phyloP scores from a whole-genome alignment of 1,284 basidiomycete species.

The Schizophyllum amplum region DNA sequence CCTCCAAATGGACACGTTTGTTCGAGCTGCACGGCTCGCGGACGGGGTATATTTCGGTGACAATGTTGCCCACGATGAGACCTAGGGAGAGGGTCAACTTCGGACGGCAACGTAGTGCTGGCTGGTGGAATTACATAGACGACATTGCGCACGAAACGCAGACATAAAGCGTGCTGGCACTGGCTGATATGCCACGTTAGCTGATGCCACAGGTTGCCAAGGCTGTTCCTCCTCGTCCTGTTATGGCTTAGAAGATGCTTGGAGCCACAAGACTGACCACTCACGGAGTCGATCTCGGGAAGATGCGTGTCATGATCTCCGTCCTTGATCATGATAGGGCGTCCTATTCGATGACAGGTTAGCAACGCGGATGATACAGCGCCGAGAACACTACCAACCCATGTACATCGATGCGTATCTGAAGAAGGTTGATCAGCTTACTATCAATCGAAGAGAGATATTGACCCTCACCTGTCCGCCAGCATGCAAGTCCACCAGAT shows the following conservation, averaged over 20 bases:
- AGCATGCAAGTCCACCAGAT: constrained; percentile 80
- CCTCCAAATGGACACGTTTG: constrained; percentile 39
- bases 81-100: constrained; percentile 27
- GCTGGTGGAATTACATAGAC: constrained; percentile 43
- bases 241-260: constrained; percentile 6
- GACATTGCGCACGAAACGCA: constrained; percentile 52
- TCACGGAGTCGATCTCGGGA: constrained; percentile 47
- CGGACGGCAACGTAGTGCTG: too few relatives aligned
- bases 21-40: constrained; percentile 37
- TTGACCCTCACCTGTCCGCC: constrained; percentile 54
- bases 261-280: constrained; percentile 8
- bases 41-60: constrained; percentile 70
- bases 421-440: constrained; percentile 1
- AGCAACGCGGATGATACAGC: background rate
- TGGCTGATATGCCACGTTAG: constrained; percentile 34
- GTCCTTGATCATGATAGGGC: constrained; percentile 66
- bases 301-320: constrained; percentile 68
- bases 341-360: constrained; percentile 32
- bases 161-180: constrained; percentile 41
- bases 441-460: constrained; percentile 1
- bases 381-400: constrained; percentile 29
- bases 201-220: constrained; percentile 43
- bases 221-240: constrained; percentile 45
- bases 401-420: constrained; percentile 66
- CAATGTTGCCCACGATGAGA: constrained; percentile 56